Evolutionary conservation across 176 grass and related monocot species (phyloP).

Genomic region (Eleusine coracana): DNA sequence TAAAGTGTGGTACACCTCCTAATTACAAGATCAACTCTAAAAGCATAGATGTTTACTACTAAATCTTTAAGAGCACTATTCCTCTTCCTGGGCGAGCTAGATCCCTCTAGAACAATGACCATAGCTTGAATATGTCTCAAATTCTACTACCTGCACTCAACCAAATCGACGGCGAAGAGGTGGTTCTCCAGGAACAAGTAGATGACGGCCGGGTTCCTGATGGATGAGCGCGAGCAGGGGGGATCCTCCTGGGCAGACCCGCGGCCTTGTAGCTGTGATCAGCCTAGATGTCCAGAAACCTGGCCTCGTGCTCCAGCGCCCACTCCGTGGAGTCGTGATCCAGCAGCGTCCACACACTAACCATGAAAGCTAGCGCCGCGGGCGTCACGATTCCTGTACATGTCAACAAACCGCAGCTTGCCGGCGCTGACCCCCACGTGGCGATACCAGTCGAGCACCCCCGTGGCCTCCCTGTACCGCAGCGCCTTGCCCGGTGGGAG

Average conservation of each 20-base stretch:
- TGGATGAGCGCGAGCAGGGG: constrained; percentile 6
- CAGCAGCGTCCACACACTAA: constrained; percentile 10
- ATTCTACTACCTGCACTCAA: no score
- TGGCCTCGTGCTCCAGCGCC: constrained; percentile 21
- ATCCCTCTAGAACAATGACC: no score
- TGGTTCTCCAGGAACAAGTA: background rate
- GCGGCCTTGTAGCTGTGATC: background rate
- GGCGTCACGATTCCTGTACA: background rate
- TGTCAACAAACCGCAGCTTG: constrained; percentile 15
- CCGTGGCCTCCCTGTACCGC: background rate
- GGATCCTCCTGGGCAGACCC: background rate
- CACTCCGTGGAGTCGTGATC: background rate
- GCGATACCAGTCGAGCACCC: background rate
- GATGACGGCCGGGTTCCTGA: background rate
- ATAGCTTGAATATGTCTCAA: no score
- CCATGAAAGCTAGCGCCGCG: background rate
- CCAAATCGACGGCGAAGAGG: constrained; percentile 5
- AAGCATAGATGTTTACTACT: no score
- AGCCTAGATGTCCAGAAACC: constrained; percentile 25
- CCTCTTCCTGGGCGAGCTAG: no score
- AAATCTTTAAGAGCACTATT: no score
- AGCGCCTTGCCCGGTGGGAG: background rate
- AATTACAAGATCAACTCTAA: no score
- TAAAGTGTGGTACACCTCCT: no score
- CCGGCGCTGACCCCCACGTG: constrained; percentile 14